Evolutionary conservation across 352 stramenopile species (phyloP), one percentile per base, ranked within the genome.

Genomic region (Peronospora tabacina): DNA sequence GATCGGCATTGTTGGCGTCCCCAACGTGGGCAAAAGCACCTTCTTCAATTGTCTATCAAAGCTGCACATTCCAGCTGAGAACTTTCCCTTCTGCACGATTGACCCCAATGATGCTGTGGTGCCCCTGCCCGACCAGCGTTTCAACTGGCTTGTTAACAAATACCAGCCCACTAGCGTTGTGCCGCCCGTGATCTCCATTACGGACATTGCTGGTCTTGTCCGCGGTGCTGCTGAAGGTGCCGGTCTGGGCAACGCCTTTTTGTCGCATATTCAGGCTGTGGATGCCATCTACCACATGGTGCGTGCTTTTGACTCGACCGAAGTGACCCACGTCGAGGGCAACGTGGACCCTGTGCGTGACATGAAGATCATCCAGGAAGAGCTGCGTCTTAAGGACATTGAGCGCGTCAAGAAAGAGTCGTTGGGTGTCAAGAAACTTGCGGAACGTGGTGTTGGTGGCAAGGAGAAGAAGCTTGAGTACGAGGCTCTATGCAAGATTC

Each of bases 201-300:
- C 96, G 30, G 97, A 99, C 76, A 99, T 99, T 75, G 97, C 97
- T 26, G 97, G 97, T 47, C 85, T 99, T 15, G 97, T 99, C 55
- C 87, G 89, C 30, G 97, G 92, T 22, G 97, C 97, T 22, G 87
- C 94, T 9, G 96, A 99, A 63, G 97, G 97, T 57, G 95, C 93
- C 6, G 97, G 97, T 52, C 82, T 99, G 11, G 97, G 97, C 16
- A 99, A 99, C 68, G 95, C 94, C 17, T 99, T 99, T 75, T 77
- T 99, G 62, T 98, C 89, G 50, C 95, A 99, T 73, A 99, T 99
- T 75, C 85, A 96, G 44, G 96, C 96, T 13, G 95, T 98, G 39
- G 97, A 99, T 80, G 97, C 95, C 49, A 96, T 98, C 64, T 98
- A 96, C 73, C 92, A 98, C 70, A 95, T 99, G 72, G 84, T 99